A percentile compares a stretch with the other conserved stretches of the same genome.
phyloP scores from a whole-genome alignment of 441 rosid genomes.

The Syzygium syzygioides region DNA sequence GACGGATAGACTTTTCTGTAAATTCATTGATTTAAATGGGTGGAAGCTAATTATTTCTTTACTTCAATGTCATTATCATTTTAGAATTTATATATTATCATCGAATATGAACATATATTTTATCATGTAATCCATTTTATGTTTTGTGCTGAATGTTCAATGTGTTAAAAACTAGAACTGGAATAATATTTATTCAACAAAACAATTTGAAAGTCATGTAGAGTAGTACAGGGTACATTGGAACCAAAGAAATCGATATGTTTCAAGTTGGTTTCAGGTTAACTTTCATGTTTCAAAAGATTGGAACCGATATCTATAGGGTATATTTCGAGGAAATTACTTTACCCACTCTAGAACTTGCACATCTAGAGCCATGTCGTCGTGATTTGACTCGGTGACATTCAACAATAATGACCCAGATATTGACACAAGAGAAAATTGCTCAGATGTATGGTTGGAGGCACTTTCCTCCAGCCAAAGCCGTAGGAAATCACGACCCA shows the following conservation, averaged over 20 bases:
- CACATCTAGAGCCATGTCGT: not conserved
- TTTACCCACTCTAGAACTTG: not conserved
- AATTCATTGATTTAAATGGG: not conserved
- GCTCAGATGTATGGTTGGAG: not conserved
- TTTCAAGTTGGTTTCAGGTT: not conserved
- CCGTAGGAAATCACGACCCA: not conserved
- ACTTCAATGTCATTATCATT: not conserved
- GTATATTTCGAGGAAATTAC: not conserved
- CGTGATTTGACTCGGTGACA: not conserved
- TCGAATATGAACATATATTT: not conserved
- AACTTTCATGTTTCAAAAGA: not conserved
- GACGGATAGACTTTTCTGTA: not conserved
- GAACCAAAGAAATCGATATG: not conserved
- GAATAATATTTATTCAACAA: not conserved
- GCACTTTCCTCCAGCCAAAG: not conserved
- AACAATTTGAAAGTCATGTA: not conserved
- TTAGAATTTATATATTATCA: not conserved
- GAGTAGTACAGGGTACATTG: not conserved
- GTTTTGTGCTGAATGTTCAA: not conserved
- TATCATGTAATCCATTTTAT: not conserved
- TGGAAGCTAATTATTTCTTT: not conserved
- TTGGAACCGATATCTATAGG: not conserved
- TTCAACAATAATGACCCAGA: not conserved
- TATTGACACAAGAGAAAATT: not conserved
- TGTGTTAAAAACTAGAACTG: not conserved